These are phyloP conservation scores for Komagataella pseudopastoris DNA, from an alignment of 805 yeast genomes.

Conservation along the genomic window DNA sequence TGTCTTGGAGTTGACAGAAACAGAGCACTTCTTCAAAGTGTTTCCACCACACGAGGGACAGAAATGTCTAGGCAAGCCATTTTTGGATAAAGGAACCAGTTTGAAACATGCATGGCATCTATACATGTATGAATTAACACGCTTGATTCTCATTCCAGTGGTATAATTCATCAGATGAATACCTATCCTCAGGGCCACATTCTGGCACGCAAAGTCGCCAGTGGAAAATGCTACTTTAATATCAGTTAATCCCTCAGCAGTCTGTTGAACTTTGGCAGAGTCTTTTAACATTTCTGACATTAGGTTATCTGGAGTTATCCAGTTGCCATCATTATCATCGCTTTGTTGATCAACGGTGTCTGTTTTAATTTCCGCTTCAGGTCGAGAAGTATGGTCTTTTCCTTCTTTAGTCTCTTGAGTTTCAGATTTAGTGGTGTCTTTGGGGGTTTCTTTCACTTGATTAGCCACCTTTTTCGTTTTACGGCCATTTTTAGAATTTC, in stretches of 20 bases:
- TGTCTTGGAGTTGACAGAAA: constrained; percentile 61
- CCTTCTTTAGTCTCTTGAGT: constrained; percentile 4
- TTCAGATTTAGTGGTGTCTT: constrained; percentile 3
- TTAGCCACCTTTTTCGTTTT: constrained; percentile 1
- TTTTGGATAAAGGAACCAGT: constrained; percentile 63
- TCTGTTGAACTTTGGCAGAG: constrained; percentile 39
- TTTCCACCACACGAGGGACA: constrained; percentile 95
- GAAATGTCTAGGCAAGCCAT: constrained; percentile 71
- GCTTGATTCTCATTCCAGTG: constrained; percentile 74
- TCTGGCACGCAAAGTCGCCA: constrained; percentile 96
- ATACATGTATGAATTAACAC: constrained; percentile 84
- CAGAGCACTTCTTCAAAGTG: constrained; percentile 82
- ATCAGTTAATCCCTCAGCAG: constrained; percentile 18
- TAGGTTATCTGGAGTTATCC: constrained; percentile 89
- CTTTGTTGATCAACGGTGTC: constrained; percentile 28
- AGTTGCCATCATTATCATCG: constrained; percentile 65
- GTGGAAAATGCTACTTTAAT: constrained; percentile 78
- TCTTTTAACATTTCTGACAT: constrained; percentile 58
- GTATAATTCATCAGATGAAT: constrained; percentile 71
- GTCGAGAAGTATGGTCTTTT: constrained; percentile 2
- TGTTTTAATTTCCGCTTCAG: constrained; percentile 11
- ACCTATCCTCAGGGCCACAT: constrained; percentile 86
- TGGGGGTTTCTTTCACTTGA: not conserved
- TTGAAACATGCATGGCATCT: constrained; percentile 96
- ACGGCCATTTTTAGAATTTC: not conserved